phyloP scores from a whole-genome alignment of 31 red algal species.

The Porphyra umbilicalis region DNA sequence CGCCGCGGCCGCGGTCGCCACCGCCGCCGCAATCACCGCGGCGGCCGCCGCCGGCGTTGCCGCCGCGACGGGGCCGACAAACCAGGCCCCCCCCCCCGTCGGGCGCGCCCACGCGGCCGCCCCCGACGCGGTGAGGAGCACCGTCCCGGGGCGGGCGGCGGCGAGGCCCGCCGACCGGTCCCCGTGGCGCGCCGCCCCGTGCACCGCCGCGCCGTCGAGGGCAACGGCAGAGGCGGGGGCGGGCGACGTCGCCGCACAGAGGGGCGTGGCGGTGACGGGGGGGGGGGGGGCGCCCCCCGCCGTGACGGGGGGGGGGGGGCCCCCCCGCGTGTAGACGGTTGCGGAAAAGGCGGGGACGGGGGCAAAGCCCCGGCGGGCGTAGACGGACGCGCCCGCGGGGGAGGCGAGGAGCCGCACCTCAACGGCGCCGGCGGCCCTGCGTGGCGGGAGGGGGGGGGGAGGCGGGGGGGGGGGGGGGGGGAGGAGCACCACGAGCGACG shows the following conservation, averaged over 20 bases:
- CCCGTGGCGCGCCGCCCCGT: background rate
- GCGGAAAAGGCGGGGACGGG: background rate
- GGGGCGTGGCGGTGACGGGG: background rate
- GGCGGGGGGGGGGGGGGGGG: too few relatives aligned
- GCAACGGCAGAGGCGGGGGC: background rate
- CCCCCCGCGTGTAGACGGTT: background rate
- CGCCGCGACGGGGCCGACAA: background rate
- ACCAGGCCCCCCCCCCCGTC: background rate
- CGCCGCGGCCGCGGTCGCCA: background rate
- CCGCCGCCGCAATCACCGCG: background rate
- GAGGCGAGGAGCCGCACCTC: background rate
- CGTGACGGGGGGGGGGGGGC: background rate
- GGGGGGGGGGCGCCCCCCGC: background rate
- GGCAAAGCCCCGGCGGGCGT: background rate
- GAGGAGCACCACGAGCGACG: background rate
- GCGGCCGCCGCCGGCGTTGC: background rate
- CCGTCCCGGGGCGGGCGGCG: background rate
- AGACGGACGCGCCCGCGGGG: background rate
- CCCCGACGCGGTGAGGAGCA: background rate
- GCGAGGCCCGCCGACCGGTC: background rate
- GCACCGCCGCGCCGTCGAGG: background rate
- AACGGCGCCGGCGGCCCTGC: background rate
- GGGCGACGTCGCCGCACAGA: background rate
- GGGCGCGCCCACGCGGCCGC: background rate
- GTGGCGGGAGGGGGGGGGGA: background rate